Base-by-base conservation (phyloP, 2,329 filamentous ascomycete genomes). In the Aspergillus alliaceus region DNA sequence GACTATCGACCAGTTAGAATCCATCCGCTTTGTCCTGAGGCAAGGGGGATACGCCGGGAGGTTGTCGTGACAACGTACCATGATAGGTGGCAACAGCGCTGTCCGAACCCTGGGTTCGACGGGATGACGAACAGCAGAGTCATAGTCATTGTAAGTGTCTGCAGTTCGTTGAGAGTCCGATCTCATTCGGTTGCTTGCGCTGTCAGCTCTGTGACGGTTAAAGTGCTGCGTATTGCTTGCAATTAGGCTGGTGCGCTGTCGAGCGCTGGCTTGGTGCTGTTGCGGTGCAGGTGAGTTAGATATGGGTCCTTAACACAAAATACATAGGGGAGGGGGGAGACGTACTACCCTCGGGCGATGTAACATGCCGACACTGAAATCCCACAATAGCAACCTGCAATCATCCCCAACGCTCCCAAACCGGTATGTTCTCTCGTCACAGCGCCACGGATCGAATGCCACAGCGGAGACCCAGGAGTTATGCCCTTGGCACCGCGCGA, bases 391-490 rank as follows among this genome's bases (percentile, higher is more conserved):
- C 18, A 99, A 79, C 56, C 92, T 84, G 66, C 93, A 91, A 72
- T 99, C 95, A 71, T 98, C 93, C 14, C 93, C 95, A 1, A 99
- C 93, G 67, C 91, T 96, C 29, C 95, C 95, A 68, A 99, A 96
- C 1, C 95, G 86, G 75, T 99, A 99, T 67, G 91, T 98, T 66
- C 90, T 86, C 71, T 96, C 91, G 69, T 99, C 95, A 69, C 95
- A 99, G 61, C 93, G 85, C 95, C 95, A 99, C 0, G 92, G 92
- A 72, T 99, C 95, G 72, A 98, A 99, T 3, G 91, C 91, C 37
- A 99, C 91, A 15, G 88, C 87, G 3, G 91, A 92, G 0, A 99
- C 93, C 92, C 92, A 99, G 4, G 92, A 96, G 62, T 96, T 89
- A 75, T 99, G 95, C 3, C 95, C 95, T 69, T 96, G 91, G 72